phyloP scores from a whole-genome alignment of 164 flowering plant genomes.

The Tinospora cordifolia region DNA sequence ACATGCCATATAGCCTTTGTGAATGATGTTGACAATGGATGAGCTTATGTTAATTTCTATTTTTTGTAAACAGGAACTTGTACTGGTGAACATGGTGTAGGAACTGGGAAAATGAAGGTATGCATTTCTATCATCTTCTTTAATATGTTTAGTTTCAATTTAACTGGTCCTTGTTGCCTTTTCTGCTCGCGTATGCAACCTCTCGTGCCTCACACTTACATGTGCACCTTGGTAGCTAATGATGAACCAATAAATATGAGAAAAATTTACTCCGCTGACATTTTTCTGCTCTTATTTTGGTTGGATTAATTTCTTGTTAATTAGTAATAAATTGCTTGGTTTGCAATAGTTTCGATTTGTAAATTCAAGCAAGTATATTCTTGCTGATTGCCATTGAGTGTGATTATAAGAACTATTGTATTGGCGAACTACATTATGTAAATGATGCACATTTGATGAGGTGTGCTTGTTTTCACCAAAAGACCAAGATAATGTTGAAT shows the following conservation, averaged over 20 bases:
- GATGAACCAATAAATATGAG: no score
- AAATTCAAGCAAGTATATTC: no score
- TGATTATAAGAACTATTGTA: no score
- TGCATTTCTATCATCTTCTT: background rate
- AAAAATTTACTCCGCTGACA: no score
- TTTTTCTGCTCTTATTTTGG: no score
- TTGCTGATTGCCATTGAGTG: no score
- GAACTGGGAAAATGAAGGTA: slow-evolving; percentile 99
- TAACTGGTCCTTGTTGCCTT: background rate
- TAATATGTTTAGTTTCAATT: background rate
- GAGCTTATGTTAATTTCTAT: background rate
- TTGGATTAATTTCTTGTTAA: background rate
- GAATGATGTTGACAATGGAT: background rate
- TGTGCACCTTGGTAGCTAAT: no score
- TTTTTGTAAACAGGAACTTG: slow-evolving; percentile 66
- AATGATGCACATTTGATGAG: no score
- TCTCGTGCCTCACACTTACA: background rate
- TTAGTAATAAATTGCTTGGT: background rate
- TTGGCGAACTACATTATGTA: no score
- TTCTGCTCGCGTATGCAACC: background rate
- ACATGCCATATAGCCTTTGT: background rate
- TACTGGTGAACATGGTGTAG: slow-evolving; percentile 98
- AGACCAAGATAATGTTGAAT: slow-evolving; percentile 59
- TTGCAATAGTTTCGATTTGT: no score
- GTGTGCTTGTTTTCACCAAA: slow-evolving; percentile 79